Base-by-base conservation (phyloP, 352 stramenopile species). In the Globisporangium ultimum region DNA sequence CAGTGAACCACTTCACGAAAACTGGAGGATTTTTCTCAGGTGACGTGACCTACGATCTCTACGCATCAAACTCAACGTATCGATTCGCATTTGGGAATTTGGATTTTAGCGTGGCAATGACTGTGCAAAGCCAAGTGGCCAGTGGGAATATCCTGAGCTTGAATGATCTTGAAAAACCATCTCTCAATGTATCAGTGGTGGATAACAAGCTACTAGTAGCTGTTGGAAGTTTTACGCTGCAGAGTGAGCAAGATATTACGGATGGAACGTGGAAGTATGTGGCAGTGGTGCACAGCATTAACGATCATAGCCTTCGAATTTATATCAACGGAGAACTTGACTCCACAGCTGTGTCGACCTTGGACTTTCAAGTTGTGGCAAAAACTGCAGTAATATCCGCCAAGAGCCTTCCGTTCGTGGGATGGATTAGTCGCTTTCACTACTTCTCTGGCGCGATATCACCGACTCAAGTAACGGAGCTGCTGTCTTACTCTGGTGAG, bases 341-440 rank as follows among this genome's bases (percentile, higher is more conserved):
- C 32, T 38, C 45, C 20, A 17, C 46, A n/a, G 43, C 34, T 38
- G 4, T 14, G 14, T 12, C 21, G 11, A 17, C 9, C 32, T 28
- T 61, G 32, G 20, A 40, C 18, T 61, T 61, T n/a, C 55, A 18
- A 24, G 18, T 22, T 10, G 12, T 61, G 17, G 55, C 55, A 41
- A n/a, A 54, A 21, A 53, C 45, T 18, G 55, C 55, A 13, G 48
- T 71, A 15, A 42, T 85, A 11, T 84, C 68, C 1, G 53, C 48
- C 14, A 11, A 22, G 15, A 32, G 46, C 20, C 17, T 28, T n/a
- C 48, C 34, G 3, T 84, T 84, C 49, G 61, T 32, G 0, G 78
- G 78, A 11, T 85, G 74, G 75, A 76, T 88, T 17, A 60, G 67
- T 4, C 61, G 67, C 1, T 72, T 85, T 51, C 71, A 82, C 15